Conservation (phyloP, 1,284 basidiomycete species). For the Boletellus deceptivus region DNA sequence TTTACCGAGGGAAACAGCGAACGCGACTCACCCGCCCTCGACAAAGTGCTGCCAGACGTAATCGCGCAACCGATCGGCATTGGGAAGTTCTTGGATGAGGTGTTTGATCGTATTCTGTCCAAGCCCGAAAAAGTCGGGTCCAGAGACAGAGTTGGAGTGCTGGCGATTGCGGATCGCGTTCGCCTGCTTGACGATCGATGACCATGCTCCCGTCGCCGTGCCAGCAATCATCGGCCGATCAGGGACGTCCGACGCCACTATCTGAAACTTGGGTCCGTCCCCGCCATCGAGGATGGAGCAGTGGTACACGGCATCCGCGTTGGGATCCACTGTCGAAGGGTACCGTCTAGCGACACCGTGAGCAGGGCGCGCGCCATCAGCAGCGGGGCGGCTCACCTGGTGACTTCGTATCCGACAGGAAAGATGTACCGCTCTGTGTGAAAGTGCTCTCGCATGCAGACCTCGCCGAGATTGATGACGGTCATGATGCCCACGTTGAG, state of each 20-base stretch:
- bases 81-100: constrained; percentile 74
- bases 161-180: constrained; percentile 74
- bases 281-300: constrained; percentile 82
- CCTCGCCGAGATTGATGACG: constrained; percentile 64
- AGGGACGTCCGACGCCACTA: constrained; percentile 64
- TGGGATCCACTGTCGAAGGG: constrained; percentile 67
- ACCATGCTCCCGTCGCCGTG: constrained; percentile 84
- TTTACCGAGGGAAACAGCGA: constrained; percentile 11
- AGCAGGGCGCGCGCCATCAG: constrained; percentile 12
- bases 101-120: constrained; percentile 84
- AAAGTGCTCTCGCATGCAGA: constrained; percentile 78
- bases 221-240: constrained; percentile 70
- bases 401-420: constrained; percentile 80
- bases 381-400: too few relatives aligned
- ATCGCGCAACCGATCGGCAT: constrained; percentile 64
- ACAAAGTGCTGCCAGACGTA: constrained; percentile 82
- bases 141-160: constrained; percentile 80
- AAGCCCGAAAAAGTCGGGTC: constrained; percentile 80
- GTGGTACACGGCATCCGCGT: constrained; percentile 65
- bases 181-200: constrained; percentile 73
- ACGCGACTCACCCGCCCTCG: constrained; percentile 69
- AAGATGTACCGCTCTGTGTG: constrained; percentile 84
- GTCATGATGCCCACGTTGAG: constrained; percentile 82
- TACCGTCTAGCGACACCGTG: constrained; percentile 56
- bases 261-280: constrained; percentile 78